phyloP scores from a whole-genome alignment of 306 rosid species.

The Lathyrus sativus region DNA sequence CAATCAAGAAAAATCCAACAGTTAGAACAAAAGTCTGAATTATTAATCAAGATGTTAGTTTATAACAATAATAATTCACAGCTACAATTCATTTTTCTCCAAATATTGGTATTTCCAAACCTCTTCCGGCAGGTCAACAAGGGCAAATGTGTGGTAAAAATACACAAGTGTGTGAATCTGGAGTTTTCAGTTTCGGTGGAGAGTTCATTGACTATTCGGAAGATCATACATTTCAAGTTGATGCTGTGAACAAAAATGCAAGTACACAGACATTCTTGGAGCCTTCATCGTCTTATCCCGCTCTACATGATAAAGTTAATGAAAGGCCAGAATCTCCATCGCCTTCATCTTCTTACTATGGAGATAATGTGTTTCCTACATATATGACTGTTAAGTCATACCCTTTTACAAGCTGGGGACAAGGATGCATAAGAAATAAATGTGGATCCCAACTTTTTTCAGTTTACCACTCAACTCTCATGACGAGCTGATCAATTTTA shows the following conservation, averaged over 20 bases:
- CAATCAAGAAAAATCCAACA: slow-evolving; percentile 46
- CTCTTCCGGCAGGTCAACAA: slow-evolving; percentile 48
- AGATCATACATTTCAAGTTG: slow-evolving; percentile 49
- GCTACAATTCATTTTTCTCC: slow-evolving; percentile 44
- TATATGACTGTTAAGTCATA: slow-evolving; percentile 48
- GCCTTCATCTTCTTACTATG: slow-evolving; percentile 48
- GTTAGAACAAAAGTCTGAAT: slow-evolving; percentile 48
- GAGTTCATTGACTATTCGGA: slow-evolving; percentile 47
- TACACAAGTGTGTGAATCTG: slow-evolving; percentile 48
- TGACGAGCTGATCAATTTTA: slow-evolving; percentile 78
- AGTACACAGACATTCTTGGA: slow-evolving; percentile 45
- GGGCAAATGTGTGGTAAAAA: slow-evolving; percentile 44
- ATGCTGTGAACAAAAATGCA: slow-evolving; percentile 46
- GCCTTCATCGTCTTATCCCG: slow-evolving; percentile 55
- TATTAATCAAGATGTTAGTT: slow-evolving; percentile 39
- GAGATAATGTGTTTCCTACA: slow-evolving; percentile 46
- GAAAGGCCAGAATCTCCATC: slow-evolving; percentile 48
- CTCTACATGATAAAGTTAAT: slow-evolving; percentile 50
- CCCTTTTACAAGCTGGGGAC: slow-evolving; percentile 52
- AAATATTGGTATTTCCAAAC: slow-evolving; percentile 45
- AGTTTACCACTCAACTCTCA: slow-evolving; percentile 96
- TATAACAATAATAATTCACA: slow-evolving; percentile 45
- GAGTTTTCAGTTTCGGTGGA: slow-evolving; percentile 52
- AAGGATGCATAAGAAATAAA: slow-evolving; percentile 50
- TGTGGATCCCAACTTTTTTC: slow-evolving; percentile 50